Conservation (phyloP, 495 filamentous ascomycete species). For the Penicillium fimorum region DNA sequence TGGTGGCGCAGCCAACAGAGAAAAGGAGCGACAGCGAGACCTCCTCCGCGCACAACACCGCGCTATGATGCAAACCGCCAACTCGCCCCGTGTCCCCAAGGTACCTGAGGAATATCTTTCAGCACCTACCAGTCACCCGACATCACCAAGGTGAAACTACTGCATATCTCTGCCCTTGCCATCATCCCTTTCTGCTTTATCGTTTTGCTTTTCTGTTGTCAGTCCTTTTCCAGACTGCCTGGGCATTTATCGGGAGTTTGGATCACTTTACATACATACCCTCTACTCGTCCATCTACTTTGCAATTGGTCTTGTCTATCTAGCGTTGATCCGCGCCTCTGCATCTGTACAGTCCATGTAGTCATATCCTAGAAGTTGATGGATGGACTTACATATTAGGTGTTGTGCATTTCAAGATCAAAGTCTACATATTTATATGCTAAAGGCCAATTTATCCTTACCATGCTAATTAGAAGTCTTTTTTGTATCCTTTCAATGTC, state of each 20-base stretch:
- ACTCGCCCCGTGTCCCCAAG: constrained; percentile 61
- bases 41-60: constrained; percentile 53
- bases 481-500: not conserved
- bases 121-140: constrained; percentile 40
- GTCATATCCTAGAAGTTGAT: constrained; percentile 8
- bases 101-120: constrained; percentile 57
- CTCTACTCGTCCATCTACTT: constrained; percentile 12
- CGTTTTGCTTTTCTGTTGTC: not conserved
- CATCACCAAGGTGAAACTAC: constrained; percentile 35
- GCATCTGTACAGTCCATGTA: constrained; percentile 22
- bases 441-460: not conserved
- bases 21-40: constrained; percentile 61
- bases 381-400: constrained; percentile 5
- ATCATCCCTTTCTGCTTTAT: not conserved
- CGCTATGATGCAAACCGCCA: constrained; percentile 39
- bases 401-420: not conserved
- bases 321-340: constrained; percentile 8
- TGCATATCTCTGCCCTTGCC: not conserved
- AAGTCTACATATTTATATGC: constrained; percentile 3
- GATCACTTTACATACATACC: constrained; percentile 20
- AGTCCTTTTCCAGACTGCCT: constrained; percentile 7
- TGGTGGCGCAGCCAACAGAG: constrained; percentile 53
- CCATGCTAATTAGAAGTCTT: not conserved
- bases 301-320: not conserved
- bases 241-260: constrained; percentile 28